Percentiles rank a stretch among this genome's conserved stretches.
These are phyloP conservation scores for Orbilia oligospora DNA, from an alignment of 2,329 filamentous ascomycete genomes.

Conservation along the genomic window DNA sequence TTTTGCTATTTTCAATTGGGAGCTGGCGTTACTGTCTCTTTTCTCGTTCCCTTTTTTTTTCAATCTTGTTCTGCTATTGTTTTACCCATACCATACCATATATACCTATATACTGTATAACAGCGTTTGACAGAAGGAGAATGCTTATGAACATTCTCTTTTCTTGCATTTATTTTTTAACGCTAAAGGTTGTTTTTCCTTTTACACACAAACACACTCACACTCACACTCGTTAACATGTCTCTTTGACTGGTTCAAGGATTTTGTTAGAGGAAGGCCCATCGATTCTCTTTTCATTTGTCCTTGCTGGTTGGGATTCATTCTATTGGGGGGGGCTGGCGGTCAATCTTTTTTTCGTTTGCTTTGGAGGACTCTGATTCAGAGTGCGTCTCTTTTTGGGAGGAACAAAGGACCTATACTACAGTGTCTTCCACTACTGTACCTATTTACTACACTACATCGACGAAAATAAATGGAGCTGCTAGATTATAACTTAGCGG, in stretches of 20 bases:
- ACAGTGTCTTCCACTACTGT: constrained; percentile 2
- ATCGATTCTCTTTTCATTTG: constrained; percentile 22
- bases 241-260: constrained; percentile 48
- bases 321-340: constrained; percentile 6
- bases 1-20: constrained; percentile 11
- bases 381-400: not conserved
- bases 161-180: constrained; percentile 27
- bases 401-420: constrained; percentile 3
- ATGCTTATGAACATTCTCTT: not conserved
- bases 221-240: constrained; percentile 46
- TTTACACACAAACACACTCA: constrained; percentile 10
- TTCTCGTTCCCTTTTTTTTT: constrained; percentile 5
- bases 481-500: not conserved
- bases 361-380: not conserved
- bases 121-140: constrained; percentile 41
- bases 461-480: constrained; percentile 7
- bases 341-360: not conserved
- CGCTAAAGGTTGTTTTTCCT: constrained; percentile 29
- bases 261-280: constrained; percentile 39
- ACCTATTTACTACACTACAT: constrained; percentile 7
- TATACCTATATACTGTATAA: constrained; percentile 56
- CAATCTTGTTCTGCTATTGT: not conserved
- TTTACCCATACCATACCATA: constrained; percentile 3
- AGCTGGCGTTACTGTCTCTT: constrained; percentile 36
- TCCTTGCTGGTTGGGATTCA: constrained; percentile 23